Base-by-base conservation (phyloP, 2,329 filamentous ascomycete genomes). In the Trichoderma polysporum region DNA sequence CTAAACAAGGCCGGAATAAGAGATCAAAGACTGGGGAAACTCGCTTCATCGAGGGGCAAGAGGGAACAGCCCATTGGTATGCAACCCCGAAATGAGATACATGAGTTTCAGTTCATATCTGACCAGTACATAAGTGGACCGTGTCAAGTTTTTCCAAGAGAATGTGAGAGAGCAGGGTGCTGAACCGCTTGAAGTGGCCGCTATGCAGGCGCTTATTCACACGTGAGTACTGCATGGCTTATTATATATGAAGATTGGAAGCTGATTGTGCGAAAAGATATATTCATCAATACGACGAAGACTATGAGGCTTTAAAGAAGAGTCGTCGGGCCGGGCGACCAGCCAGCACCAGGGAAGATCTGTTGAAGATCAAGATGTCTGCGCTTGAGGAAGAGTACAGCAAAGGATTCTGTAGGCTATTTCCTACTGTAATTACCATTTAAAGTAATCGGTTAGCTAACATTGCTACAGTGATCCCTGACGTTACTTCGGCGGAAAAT, bases 11-110 rank as follows among this genome's bases (percentile, higher is more conserved):
- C 95, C 22, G 87, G 88, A 69, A 86, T 90, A 70, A 86, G 95
- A 78, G 94, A 97, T 74, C 90, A 95, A 73, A 92, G 92, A 76
- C 84, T 99, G 39, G 88, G 88, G 71, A 91, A 90, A 76, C 82
- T 94, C 66, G 86, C 88, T 25, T 81, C 86, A n/a, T 83, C 88
- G 41, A 86, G 91, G 73, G 85, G 86, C 73, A 95, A 90, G 78
- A 87, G 86, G 70, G 92, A 97, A 76, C 86, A 90, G 74, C 88
- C 89, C 25, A 87, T 92, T 73, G 78, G 93, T 95, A 81, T 85
- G 33, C 5, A 29, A 27, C 2, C 49, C n/a, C 4, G 3, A 7
- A 31, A 33, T 29, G 15, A 45, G 12, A 35, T 41, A 4, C 17
- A 53, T 17, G 50, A 62, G 12, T 22, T 5, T 4, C 7, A n/a